A percentile compares a stretch with the other conserved stretches of the same genome.
Conservation (phyloP, 345 rosid genomes). For the Leavenworthia alabamica region DNA sequence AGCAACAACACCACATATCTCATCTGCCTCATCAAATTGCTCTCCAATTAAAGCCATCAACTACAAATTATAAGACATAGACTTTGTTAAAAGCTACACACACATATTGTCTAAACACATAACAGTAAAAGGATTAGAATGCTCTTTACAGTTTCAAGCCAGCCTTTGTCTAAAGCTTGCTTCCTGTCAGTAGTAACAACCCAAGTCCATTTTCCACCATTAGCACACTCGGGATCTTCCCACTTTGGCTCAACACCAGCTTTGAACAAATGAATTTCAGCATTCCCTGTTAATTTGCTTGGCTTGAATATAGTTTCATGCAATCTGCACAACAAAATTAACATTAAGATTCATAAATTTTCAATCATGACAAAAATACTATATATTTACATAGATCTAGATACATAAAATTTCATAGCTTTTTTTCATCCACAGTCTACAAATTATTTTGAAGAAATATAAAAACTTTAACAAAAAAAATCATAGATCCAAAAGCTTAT, state of each 20-base stretch:
- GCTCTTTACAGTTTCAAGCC: conserved; percentile 74
- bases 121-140: not conserved
- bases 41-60: conserved; percentile 93
- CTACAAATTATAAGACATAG: conserved; percentile 21
- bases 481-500: not conserved
- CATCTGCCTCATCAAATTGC: conserved; percentile 85
- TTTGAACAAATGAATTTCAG: conserved; percentile 84
- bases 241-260: conserved; percentile 90
- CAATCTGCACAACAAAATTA: conserved; percentile 42
- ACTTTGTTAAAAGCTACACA: not conserved
- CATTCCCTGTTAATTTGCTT: conserved; percentile 50
- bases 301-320: conserved; percentile 75
- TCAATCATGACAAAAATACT: not conserved
- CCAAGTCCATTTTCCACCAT: conserved; percentile 96
- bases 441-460: not conserved
- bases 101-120: not conserved
- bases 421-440: not conserved
- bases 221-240: conserved; percentile 95
- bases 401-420: not conserved
- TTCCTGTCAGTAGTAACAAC: conserved; percentile 47
- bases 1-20: conserved; percentile 92
- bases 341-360: not conserved
- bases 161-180: conserved; percentile 51
- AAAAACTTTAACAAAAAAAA: not conserved
- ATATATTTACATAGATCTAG: not conserved